These are phyloP conservation scores for Fulvia fulva DNA, from an alignment of 2,329 filamentous ascomycete species.

Conservation along the genomic window DNA sequence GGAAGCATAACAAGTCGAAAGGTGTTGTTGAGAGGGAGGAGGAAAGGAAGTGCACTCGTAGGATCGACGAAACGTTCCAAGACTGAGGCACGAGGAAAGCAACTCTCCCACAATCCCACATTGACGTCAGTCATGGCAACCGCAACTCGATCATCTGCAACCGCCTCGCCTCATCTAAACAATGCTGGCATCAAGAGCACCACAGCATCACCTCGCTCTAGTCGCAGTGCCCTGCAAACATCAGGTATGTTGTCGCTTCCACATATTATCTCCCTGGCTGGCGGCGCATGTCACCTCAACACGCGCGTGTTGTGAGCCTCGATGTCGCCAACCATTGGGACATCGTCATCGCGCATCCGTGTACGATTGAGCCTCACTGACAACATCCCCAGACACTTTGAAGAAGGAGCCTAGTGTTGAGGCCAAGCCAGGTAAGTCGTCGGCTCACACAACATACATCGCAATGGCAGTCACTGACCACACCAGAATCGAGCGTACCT, in stretches of 20 bases:
- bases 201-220: slow-evolving; percentile 28
- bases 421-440: slow-evolving; percentile 19
- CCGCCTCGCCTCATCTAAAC: slow-evolving; percentile 26
- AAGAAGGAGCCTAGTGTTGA: slow-evolving; percentile 18
- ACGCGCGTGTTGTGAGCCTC: background rate
- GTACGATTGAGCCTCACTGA: slow-evolving; percentile 8
- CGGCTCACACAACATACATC: slow-evolving; percentile 6
- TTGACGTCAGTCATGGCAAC: slow-evolving; percentile 17
- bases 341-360: background rate
- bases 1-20: background rate
- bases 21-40: background rate
- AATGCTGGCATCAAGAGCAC: slow-evolving; percentile 22
- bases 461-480: background rate
- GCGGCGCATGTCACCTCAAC: background rate
- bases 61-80: background rate
- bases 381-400: slow-evolving; percentile 12
- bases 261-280: background rate
- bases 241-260: slow-evolving; percentile 25
- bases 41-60: background rate
- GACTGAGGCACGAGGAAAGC: background rate
- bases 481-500: slow-evolving; percentile 23
- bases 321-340: background rate
- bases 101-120: slow-evolving; percentile 4
- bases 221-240: slow-evolving; percentile 18
- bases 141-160: slow-evolving; percentile 24